Base-by-base conservation (phyloP, 2,329 filamentous ascomycete species). In the Venturia carpophila region DNA sequence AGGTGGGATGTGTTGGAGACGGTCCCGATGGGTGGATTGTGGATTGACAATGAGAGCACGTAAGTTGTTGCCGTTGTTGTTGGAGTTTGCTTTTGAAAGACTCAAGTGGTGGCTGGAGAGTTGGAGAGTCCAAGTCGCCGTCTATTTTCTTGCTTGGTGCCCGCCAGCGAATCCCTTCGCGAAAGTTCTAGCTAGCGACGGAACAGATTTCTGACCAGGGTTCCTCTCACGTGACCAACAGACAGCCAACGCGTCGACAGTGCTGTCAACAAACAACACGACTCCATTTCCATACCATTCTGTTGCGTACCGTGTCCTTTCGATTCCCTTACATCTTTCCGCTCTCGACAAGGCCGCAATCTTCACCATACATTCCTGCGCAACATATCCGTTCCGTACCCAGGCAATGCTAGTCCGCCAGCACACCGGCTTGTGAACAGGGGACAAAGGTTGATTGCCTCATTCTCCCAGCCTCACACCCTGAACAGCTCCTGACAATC, bases 31-130 rank as follows among this genome's bases (percentile, higher is more conserved):
- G 30, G 6, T 56, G 27, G 30, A 24, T 37, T 17, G 9, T 41
- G 11, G 52, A n/a, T 56, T 37, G 30, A n/a, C 27, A 34, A 58
- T n/a, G 27, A 58, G 52, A 37, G 24, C 37, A n/a, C 5, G 47
- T 17, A 52, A 10, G 47, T 58, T 58, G 30, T 34, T 58, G 52
- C 37, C 37, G 47, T 37, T 58, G 30, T 34, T 58, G 52, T 58
- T 58, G 13, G 10, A 37, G 52, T 37, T 58, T 58, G 30, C 9
- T 58, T 9, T 19, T 15, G 19, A 7, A 37, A 34, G 45, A 37
- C 9, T n/a, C n/a, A n/a, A n/a, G n/a, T 17, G 3, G 27, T 55
- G 17, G 52, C 6, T 9, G 30, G 6, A 6, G 30, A 6, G 3
- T 34, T 34, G 6, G 39, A 11, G 39, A 7, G 10, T 1, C 17